Base-by-base conservation (phyloP, 2,329 filamentous ascomycete species). In the Drechslerella coelobrocha region DNA sequence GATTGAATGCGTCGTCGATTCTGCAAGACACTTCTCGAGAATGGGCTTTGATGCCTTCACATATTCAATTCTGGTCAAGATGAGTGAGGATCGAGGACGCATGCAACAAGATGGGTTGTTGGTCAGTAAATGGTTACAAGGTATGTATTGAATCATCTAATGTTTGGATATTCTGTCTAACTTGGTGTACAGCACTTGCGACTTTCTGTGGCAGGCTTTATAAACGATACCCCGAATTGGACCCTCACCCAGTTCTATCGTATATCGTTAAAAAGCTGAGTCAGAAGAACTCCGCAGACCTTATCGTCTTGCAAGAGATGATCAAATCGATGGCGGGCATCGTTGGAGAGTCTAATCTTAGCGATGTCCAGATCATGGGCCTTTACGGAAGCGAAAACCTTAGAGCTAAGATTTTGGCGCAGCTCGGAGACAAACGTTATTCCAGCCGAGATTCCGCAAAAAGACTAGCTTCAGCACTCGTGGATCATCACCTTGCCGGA, bases 241-340 rank as follows among this genome's bases (percentile, higher is more conserved):
- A 94, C 75, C 87, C 91, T 0, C 87, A 87, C 0, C 93, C 94
- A 0, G 85, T 99, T 17, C 82, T 99, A 54, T 90, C 92, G 78
- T 97, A 97, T 77, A 90, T 97, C 73, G 89, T 91, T 50, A 84
- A 91, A 71, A 92, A 97, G 77, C 84, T 99, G 3, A 85, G 87
- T 53, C 84, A 84, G 53, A 89, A 92, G 73, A 95, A 96, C 75
- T 89, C 92, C 0, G 95, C 90, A 8, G 92, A 97, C 78, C 83
- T 99, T 31, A 91, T 96, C 73, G 90, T 99, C 69, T 81, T 99
- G 43, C 90, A 94, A 77, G 91, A 97, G 76, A 85, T 99, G 69
- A 89, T 97, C 55, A 87, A 87, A 34, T 90, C 90, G 1, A 97
- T 99, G 94, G 91, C 91, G 17, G 95, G 95, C 48, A 92, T 99